phyloP scores from a whole-genome alignment of 2,329 filamentous ascomycete species.

The Biscogniauxia marginata region DNA sequence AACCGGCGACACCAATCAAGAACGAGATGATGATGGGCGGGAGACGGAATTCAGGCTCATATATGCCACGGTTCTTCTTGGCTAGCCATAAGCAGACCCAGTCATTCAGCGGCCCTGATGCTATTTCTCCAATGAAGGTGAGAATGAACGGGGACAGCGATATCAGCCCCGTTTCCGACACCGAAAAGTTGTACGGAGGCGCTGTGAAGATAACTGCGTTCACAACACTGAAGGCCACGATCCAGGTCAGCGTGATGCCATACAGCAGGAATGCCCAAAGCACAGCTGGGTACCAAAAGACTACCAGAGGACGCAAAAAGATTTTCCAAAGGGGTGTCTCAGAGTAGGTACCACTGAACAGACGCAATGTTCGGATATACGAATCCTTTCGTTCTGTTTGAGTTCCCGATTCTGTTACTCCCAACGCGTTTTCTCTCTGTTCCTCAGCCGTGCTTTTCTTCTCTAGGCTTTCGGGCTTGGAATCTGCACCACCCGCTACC shows the following conservation, averaged over 20 bases:
- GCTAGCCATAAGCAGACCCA: conserved; percentile 44
- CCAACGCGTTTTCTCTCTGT: conserved; percentile 13
- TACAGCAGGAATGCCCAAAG: conserved; percentile 50
- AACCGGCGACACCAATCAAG: conserved; percentile 42
- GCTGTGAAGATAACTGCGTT: conserved; percentile 49
- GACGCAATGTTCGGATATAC: conserved; percentile 33
- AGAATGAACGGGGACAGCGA: conserved; percentile 50
- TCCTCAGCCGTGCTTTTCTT: conserved; percentile 20
- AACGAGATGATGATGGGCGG: conserved; percentile 41
- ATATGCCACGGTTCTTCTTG: conserved; percentile 49
- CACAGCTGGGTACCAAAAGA: conserved; percentile 51
- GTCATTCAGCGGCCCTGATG: conserved; percentile 47
- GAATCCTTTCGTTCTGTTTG: conserved; percentile 30
- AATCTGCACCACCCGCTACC: conserved; percentile 7
- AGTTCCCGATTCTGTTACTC: conserved; percentile 23
- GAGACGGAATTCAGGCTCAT: conserved; percentile 52
- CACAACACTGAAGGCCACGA: conserved; percentile 46
- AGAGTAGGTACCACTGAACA: conserved; percentile 38
- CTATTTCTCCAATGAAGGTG: conserved; percentile 43
- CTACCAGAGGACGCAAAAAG: conserved; percentile 44
- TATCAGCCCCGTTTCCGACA: conserved; percentile 48
- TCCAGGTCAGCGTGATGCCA: conserved; percentile 41
- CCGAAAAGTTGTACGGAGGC: conserved; percentile 51
- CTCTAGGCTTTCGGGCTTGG: conserved; percentile 18
- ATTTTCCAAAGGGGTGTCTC: conserved; percentile 40